A percentile compares a stretch with the other conserved stretches of the same genome.
phyloP scores from a whole-genome alignment of 805 yeast genomes.

The Metschnikowia lunata region DNA sequence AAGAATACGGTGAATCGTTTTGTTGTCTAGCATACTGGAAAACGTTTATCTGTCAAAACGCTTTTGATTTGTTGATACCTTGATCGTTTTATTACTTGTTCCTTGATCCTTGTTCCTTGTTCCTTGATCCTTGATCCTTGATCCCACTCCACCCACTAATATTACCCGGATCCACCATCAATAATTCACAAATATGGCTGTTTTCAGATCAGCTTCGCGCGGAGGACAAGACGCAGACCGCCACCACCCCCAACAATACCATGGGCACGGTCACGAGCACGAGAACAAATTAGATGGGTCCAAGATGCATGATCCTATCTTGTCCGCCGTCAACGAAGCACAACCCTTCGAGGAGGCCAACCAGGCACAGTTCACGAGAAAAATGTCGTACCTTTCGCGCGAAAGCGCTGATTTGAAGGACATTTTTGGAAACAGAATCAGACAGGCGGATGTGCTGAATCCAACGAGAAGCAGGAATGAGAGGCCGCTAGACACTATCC shows the following conservation, averaged over 20 bases:
- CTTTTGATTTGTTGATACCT: too few relatives aligned
- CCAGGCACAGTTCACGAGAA: constrained; percentile 35
- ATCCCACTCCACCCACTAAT: too few relatives aligned
- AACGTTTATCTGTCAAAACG: too few relatives aligned
- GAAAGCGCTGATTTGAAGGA: constrained; percentile 62
- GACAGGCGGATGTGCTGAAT: constrained; percentile 79
- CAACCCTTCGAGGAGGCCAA: constrained; percentile 83
- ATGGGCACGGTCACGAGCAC: constrained; percentile 27
- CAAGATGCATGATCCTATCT: constrained; percentile 71
- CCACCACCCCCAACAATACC: constrained; percentile 22
- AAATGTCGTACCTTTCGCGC: constrained; percentile 41
- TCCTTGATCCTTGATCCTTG: too few relatives aligned
- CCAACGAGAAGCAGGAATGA: constrained; percentile 94
- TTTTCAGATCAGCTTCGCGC: constrained; percentile 17
- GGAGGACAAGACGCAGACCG: neutral
- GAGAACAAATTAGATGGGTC: constrained; percentile 26
- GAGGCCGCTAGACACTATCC: constrained; percentile 93
- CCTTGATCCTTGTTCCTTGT: too few relatives aligned
- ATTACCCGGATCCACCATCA: too few relatives aligned
- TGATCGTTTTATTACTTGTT: too few relatives aligned
- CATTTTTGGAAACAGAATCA: constrained; percentile 79
- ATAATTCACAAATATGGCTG: constrained; percentile 11
- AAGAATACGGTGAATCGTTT: too few relatives aligned
- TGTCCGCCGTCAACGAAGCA: constrained; percentile 89
- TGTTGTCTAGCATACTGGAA: too few relatives aligned